Base-by-base conservation (phyloP, 2,329 filamentous ascomycete species). In the Venturia pyrina region DNA sequence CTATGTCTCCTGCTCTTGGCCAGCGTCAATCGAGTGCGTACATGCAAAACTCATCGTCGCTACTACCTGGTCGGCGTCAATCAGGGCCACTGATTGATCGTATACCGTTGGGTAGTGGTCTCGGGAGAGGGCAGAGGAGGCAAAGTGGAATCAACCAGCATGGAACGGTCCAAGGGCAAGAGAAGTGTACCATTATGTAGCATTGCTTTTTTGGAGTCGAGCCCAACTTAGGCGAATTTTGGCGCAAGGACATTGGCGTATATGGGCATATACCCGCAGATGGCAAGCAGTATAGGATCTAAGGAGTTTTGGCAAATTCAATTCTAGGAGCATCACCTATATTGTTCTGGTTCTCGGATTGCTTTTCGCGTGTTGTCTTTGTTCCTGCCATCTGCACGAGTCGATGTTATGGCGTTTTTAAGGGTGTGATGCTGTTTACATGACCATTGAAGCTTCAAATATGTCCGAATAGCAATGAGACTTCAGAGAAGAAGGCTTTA, bases 181-280 rank as follows among this genome's bases (percentile, higher is more conserved):
- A 65, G 50, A 65, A 34, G 10, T 65, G 63, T 48, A 62, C 62
- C 63, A 67, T 70, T 19, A 70, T 70, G 69, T 70, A 65, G 57
- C 21, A 43, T 40, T 34, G 21, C 46, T 53, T 59, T 37, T 8
- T 59, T 59, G 15, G 32, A 19, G 24, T n/a, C 5, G 19, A 19
- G 15, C 32, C 6, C 1, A 4, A 32, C 17, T 17, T 28, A 11
- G 13, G 24, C 50, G 15, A 57, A 34, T 57, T 57, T 57, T 28
- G 53, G 53, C 28, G 53, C 21, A 21, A 1, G 28, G 28, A 34
- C 15, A 37, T 10, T 11, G 32, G 53, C 24, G 50, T 15, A 34
- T 56, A 34, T 8, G 50, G 53, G 37, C 53, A 59, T 37, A 59
- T 59, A 59, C 53, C 53, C 53, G 53, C 53, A 21, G 28, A 34